phyloP scores from a whole-genome alignment of 2,329 filamentous ascomycete species.

The Alternaria sp. region DNA sequence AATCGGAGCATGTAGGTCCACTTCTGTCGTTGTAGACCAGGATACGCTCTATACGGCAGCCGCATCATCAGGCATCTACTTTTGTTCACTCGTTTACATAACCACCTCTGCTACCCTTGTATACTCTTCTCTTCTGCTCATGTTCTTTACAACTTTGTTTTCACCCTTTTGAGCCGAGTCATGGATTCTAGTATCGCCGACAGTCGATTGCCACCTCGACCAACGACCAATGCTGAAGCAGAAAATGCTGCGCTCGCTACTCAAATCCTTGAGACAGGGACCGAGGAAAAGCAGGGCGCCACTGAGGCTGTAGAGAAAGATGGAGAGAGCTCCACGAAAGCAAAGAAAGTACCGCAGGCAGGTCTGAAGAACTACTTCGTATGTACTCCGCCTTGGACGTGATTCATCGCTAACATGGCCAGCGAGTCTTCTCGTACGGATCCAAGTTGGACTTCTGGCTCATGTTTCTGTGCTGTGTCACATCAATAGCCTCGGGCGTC shows the following conservation, averaged over 20 bases:
- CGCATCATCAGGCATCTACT: constrained; percentile 16
- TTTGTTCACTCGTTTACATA: constrained; percentile 7
- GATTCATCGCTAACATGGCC: constrained; percentile 5
- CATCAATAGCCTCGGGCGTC: constrained; percentile 47
- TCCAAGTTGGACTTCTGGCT: constrained; percentile 43
- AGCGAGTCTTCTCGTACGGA: constrained; percentile 49
- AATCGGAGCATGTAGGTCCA: neutral
- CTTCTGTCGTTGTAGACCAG: neutral
- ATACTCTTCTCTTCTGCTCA: neutral
- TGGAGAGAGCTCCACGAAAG: constrained; percentile 1
- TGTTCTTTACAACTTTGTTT: neutral
- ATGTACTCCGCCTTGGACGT: constrained; percentile 12
- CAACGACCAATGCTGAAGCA: constrained; percentile 6
- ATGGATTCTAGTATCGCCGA: constrained; percentile 3
- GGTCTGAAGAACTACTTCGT: constrained; percentile 46
- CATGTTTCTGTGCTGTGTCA: constrained; percentile 35
- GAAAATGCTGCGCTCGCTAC: constrained; percentile 7
- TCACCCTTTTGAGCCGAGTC: neutral
- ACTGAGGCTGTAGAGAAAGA: constrained; percentile 15
- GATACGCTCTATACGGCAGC: neutral
- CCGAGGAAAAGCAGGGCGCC: neutral
- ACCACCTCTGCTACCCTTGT: neutral
- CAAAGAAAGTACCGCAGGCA: constrained; percentile 31
- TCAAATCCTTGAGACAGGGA: constrained; percentile 8
- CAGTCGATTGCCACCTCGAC: constrained; percentile 9